Evolutionary conservation across 2,329 filamentous ascomycete species (phyloP).

Genomic region (Calonectria multiphialidica): DNA sequence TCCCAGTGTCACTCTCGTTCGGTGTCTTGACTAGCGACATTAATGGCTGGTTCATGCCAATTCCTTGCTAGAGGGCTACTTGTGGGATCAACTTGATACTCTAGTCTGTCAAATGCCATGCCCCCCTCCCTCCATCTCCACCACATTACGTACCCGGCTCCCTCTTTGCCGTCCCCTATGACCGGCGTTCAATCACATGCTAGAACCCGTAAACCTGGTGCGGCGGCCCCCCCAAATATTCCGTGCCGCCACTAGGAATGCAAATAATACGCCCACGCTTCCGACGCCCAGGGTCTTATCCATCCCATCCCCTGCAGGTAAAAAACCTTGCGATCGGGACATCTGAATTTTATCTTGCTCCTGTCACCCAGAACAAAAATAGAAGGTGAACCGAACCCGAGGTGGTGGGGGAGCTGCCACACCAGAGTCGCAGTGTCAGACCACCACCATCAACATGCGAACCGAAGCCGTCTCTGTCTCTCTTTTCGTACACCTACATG

Average conservation of each 20-base stretch:
- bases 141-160: background rate
- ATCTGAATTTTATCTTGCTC: background rate
- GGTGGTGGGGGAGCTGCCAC: background rate
- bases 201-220: background rate
- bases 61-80: background rate
- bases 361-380: background rate
- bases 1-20: background rate
- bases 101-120: background rate
- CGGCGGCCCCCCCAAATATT: background rate
- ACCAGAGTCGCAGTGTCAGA: background rate
- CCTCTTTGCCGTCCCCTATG: background rate
- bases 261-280: background rate
- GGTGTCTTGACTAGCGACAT: background rate
- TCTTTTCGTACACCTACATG: background rate
- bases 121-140: background rate
- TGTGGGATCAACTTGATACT: background rate
- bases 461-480: background rate
- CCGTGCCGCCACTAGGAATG: background rate
- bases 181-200: background rate
- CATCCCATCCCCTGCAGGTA: background rate
- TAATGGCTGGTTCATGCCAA: background rate
- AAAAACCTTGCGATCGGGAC: background rate
- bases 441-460: background rate
- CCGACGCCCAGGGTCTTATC: background rate
- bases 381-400: background rate